These are phyloP conservation scores for Kwoniella sp. DNA, from an alignment of 768 basidiomycete genomes.

Conservation along the genomic window DNA sequence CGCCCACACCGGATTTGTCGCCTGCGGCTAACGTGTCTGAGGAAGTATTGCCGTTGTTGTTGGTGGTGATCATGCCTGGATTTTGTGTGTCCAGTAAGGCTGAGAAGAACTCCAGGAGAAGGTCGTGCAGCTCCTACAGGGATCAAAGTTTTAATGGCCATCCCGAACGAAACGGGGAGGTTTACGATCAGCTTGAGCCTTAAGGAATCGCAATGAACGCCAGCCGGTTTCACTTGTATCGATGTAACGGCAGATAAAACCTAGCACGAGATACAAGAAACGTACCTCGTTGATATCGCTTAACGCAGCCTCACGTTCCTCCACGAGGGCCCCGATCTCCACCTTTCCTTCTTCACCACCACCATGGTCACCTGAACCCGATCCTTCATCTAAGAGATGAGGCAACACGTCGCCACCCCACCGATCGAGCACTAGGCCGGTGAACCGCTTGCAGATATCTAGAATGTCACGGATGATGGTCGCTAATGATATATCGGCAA, in stretches of 20 bases:
- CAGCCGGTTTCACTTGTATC: no score
- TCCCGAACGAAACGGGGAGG: background rate
- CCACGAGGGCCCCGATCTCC: constrained; percentile 71
- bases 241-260: no score
- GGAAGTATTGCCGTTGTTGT: background rate
- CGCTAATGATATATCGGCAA: constrained; percentile 69
- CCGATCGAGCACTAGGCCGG: constrained; percentile 75
- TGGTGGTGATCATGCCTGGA: constrained; percentile 56
- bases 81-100: constrained; percentile 76
- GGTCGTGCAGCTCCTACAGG: constrained; percentile 66
- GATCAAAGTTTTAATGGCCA: no score
- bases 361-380: constrained; percentile 61
- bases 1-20: constrained; percentile 54
- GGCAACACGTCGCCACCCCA: constrained; percentile 92
- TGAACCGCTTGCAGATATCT: constrained; percentile 81
- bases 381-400: constrained; percentile 78
- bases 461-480: constrained; percentile 71
- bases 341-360: background rate
- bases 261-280: constrained; percentile 6
- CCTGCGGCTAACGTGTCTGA: background rate
- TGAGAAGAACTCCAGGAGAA: constrained; percentile 77
- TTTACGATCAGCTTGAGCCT: background rate
- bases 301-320: constrained; percentile 69
- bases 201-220: constrained; percentile 3
- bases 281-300: constrained; percentile 75